Evolutionary conservation across 1,139 yeast genomes (phyloP).

Genomic region (Blastobotrys illinoisensis): DNA sequence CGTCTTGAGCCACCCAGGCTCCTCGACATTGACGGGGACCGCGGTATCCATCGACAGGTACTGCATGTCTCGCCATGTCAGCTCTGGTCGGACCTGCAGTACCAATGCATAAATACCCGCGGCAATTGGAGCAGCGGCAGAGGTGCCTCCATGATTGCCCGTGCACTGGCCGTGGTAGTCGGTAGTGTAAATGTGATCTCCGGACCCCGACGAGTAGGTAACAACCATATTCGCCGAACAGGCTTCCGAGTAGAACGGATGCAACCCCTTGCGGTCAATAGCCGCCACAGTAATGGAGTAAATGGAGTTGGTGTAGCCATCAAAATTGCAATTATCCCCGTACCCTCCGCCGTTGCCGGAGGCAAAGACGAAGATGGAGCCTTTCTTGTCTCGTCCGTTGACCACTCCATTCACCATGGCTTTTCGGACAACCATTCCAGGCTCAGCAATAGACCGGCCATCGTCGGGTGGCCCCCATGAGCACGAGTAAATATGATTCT

Average conservation of each 20-base stretch:
- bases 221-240: constrained; percentile 97
- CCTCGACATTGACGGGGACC: constrained; percentile 57
- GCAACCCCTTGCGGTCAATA: constrained; percentile 75
- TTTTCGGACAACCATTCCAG: constrained; percentile 68
- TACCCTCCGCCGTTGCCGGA: constrained; percentile 86
- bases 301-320: constrained; percentile 95
- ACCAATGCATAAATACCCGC: constrained; percentile 89
- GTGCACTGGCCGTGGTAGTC: constrained; percentile 71
- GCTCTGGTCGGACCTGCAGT: constrained; percentile 71
- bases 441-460: constrained; percentile 81
- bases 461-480: constrained; percentile 99
- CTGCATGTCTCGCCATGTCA: constrained; percentile 96
- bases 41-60: constrained; percentile 73
- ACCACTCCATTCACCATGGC: constrained; percentile 82
- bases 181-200: constrained; percentile 87
- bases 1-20: constrained; percentile 61
- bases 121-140: constrained; percentile 98
- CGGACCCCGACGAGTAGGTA: constrained; percentile 87
- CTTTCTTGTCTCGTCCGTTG: constrained; percentile 76
- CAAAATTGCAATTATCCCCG: constrained; percentile 92
- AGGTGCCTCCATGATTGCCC: constrained; percentile 85
- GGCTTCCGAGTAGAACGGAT: constrained; percentile 85
- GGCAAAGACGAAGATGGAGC: constrained; percentile 91
- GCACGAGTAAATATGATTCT: constrained; percentile 89
- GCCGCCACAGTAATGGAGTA: constrained; percentile 96